Evolutionary conservation across 371 early-diverging fungal species (phyloP).

Genomic region (Rhizomucor pusillus): DNA sequence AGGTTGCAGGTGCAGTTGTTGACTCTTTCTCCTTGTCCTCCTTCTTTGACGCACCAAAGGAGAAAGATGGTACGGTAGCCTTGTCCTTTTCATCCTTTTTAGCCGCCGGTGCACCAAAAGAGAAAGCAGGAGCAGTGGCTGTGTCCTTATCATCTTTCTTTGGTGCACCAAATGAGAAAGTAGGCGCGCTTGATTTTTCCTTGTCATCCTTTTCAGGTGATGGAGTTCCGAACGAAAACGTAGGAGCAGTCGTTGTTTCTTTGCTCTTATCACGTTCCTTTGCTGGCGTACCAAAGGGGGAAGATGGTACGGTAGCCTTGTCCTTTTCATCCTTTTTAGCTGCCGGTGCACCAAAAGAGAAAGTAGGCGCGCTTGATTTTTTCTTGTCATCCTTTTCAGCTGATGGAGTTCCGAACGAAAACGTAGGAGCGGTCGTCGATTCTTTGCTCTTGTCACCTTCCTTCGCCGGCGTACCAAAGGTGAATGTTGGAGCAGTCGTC

Average conservation of each 20-base stretch:
- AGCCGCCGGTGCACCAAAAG: conserved; percentile 15
- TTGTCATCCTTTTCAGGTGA: conserved; percentile 1
- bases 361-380: not conserved
- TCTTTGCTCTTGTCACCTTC: conserved; percentile 12
- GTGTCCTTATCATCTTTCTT: conserved; percentile 2
- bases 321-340: conserved; percentile 11
- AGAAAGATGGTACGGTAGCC: not conserved
- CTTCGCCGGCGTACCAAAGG: conserved; percentile 14
- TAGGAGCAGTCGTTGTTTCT: too few relatives aligned
- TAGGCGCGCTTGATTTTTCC: not conserved
- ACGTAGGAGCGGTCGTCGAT: conserved; percentile 1
- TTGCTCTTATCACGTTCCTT: too few relatives aligned
- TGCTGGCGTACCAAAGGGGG: not conserved
- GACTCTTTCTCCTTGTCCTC: too few relatives aligned
- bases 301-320: not conserved
- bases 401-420: conserved; percentile 19
- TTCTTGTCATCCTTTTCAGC: not conserved
- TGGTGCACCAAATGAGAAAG: too few relatives aligned
- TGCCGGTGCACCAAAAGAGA: conserved; percentile 16
- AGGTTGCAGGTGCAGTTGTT: too few relatives aligned
- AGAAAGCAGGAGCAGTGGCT: conserved; percentile 3
- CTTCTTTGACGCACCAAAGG: conserved; percentile 1
- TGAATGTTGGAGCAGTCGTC: conserved; percentile 5
- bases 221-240: conserved; percentile 16
- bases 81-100: conserved; percentile 12